phyloP scores from a whole-genome alignment of 495 filamentous ascomycete species.

The Podospora australis region DNA sequence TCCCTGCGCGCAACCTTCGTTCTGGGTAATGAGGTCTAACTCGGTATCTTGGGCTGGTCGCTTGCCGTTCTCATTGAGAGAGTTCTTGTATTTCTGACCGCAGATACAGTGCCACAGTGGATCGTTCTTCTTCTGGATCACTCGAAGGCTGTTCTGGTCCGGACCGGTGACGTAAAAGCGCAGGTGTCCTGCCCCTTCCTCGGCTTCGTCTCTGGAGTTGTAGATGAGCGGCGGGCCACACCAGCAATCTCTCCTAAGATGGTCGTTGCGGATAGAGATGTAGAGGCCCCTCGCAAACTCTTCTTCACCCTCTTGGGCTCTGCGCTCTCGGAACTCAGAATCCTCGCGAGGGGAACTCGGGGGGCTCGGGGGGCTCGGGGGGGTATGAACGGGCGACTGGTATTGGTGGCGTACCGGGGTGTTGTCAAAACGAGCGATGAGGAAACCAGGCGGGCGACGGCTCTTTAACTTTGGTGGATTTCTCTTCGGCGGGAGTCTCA shows the following conservation, averaged over 20 bases:
- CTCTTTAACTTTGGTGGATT: neutral
- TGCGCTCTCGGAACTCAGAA: slow-evolving; percentile 6
- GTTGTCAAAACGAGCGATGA: too few species aligned
- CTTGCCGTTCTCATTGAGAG: slow-evolving; percentile 19
- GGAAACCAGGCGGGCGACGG: neutral
- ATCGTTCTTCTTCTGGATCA: slow-evolving; percentile 23
- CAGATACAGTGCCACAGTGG: slow-evolving; percentile 21
- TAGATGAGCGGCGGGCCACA: slow-evolving; percentile 21
- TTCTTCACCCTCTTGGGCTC: slow-evolving; percentile 11
- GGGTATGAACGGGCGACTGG: slow-evolving; percentile 5
- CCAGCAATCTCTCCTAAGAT: slow-evolving; percentile 20
- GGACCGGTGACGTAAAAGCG: slow-evolving; percentile 22
- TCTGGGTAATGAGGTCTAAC: slow-evolving; percentile 20
- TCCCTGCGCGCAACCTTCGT: slow-evolving; percentile 1
- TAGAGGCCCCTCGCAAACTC: slow-evolving; percentile 21
- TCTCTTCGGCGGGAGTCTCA: neutral
- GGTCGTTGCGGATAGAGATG: slow-evolving; percentile 22
- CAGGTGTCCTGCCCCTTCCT: slow-evolving; percentile 19
- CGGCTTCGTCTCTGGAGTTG: slow-evolving; percentile 15
- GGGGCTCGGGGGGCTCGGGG: neutral
- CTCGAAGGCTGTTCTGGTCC: slow-evolving; percentile 9
- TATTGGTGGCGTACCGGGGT: too few species aligned
- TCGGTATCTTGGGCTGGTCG: slow-evolving; percentile 19
- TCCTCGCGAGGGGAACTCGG: slow-evolving; percentile 10
- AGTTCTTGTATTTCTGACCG: slow-evolving; percentile 3